phyloP scores from a whole-genome alignment of 495 filamentous ascomycete genomes.

The Aspergillus bertholletiae region DNA sequence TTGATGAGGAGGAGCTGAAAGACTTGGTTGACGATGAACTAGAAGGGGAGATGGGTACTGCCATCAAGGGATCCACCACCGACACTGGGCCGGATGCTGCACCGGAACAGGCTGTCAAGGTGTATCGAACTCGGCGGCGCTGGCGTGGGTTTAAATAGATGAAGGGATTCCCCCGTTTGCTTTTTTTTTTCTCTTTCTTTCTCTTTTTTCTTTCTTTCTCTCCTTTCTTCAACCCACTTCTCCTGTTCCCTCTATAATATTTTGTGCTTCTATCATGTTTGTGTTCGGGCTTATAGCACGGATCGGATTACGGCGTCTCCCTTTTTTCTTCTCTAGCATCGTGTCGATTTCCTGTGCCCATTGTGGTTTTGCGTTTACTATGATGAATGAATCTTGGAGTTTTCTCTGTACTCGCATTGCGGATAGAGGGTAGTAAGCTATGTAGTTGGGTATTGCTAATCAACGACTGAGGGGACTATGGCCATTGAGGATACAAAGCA shows the following conservation, averaged over 20 bases:
- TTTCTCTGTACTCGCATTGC: too few species aligned
- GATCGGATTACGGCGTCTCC: too few species aligned
- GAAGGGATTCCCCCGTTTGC: neutral
- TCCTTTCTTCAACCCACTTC: conserved; percentile 3
- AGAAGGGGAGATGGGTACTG: conserved; percentile 16
- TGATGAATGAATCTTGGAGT: too few species aligned
- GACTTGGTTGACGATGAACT: conserved; percentile 51
- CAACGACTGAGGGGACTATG: too few species aligned
- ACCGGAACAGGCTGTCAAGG: conserved; percentile 20
- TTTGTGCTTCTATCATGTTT: neutral
- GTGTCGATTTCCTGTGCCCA: too few species aligned
- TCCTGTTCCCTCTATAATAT: neutral
- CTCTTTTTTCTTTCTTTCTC: conserved; percentile 2
- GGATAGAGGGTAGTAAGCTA: too few species aligned
- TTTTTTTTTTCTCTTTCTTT: conserved; percentile 16
- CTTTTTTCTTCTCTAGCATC: too few species aligned
- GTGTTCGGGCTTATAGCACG: too few species aligned
- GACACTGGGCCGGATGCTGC: conserved; percentile 5
- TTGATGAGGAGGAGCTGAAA: conserved; percentile 82
- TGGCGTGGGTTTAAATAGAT: conserved; percentile 31
- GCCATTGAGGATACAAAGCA: too few species aligned
- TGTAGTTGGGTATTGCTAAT: too few species aligned
- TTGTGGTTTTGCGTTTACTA: too few species aligned
- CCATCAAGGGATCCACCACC: conserved; percentile 8
- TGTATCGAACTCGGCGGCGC: conserved; percentile 38